These are phyloP conservation scores for Oxalis stricta DNA, from an alignment of 441 rosid genomes.

Conservation along the genomic window DNA sequence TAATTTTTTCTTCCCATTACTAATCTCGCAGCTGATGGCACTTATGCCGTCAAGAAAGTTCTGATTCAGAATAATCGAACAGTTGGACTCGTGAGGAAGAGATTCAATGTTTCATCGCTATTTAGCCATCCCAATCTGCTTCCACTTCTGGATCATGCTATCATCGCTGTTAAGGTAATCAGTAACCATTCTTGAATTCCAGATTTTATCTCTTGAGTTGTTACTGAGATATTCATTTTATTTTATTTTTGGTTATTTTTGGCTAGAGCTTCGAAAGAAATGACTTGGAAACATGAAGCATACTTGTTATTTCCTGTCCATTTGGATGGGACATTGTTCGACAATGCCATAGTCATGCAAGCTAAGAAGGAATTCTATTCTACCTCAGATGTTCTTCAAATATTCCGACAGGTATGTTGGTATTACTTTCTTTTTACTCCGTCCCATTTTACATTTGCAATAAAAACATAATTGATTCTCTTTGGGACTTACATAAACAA, in stretches of 20 bases:
- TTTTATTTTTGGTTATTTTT: slow-evolving; percentile 6
- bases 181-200: background rate
- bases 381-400: slow-evolving; percentile 67
- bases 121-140: slow-evolving; percentile 86
- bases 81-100: slow-evolving; percentile 86
- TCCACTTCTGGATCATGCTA: slow-evolving; percentile 95
- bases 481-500: too few relatives aligned
- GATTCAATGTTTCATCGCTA: slow-evolving; percentile 85
- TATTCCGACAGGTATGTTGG: slow-evolving; percentile 71
- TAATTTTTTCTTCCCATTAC: too few relatives aligned
- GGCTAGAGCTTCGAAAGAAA: slow-evolving; percentile 59
- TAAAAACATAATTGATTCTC: too few relatives aligned
- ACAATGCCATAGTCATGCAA: slow-evolving; percentile 61
- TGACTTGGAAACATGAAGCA: slow-evolving; percentile 77
- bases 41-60: slow-evolving; percentile 96
- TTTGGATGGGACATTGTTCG: slow-evolving; percentile 86
- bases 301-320: slow-evolving; percentile 95
- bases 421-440: background rate
- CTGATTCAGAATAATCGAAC: slow-evolving; percentile 84
- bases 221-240: too few relatives aligned
- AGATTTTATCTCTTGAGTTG: too few relatives aligned
- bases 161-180: slow-evolving; percentile 73
- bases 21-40: slow-evolving; percentile 60
- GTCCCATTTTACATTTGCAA: slow-evolving; percentile 2
- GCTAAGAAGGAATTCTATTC: slow-evolving; percentile 78